A percentile compares a stretch with the other conserved stretches of the same genome.
phyloP scores from a whole-genome alignment of 2,329 filamentous ascomycete genomes.

The Fusarium udum region DNA sequence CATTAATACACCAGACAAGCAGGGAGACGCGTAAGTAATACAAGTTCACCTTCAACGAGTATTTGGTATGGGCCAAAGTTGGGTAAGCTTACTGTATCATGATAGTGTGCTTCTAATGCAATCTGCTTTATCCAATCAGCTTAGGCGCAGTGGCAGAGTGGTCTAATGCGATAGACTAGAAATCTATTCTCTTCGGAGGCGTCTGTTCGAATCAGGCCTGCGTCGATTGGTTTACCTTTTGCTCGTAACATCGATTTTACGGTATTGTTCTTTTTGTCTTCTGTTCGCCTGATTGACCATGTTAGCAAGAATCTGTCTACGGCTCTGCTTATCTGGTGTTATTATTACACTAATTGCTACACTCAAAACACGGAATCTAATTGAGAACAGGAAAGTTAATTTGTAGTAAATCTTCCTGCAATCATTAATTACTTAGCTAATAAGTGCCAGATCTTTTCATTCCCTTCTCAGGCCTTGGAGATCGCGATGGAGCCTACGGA shows the following conservation, averaged over 20 bases:
- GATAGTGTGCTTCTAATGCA: fast-evolving
- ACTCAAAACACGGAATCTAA: no score
- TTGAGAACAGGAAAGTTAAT: fast-evolving
- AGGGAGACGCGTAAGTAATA: not conserved
- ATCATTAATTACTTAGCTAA: no score
- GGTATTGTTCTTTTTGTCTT: not conserved
- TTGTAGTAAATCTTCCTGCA: not conserved
- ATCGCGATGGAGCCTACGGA: not conserved
- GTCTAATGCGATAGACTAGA: constrained; percentile 31
- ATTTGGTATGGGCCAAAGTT: not conserved
- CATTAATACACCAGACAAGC: not conserved
- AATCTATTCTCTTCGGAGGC: constrained; percentile 29
- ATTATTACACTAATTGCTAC: no score
- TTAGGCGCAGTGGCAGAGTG: constrained; percentile 27
- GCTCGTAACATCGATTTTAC: fast-evolving
- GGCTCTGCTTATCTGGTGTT: no score
- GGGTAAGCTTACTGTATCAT: not conserved
- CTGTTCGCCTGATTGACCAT: not conserved
- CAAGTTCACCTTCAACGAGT: not conserved
- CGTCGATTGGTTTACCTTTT: constrained; percentile 17
- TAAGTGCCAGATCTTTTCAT: fast-evolving
- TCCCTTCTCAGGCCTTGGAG: not conserved
- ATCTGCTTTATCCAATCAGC: not conserved
- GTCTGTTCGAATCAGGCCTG: constrained; percentile 30
- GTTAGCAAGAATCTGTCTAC: not conserved